Conservation (phyloP, 192 early-diverging fungal species). For the Linderina pennispora region DNA sequence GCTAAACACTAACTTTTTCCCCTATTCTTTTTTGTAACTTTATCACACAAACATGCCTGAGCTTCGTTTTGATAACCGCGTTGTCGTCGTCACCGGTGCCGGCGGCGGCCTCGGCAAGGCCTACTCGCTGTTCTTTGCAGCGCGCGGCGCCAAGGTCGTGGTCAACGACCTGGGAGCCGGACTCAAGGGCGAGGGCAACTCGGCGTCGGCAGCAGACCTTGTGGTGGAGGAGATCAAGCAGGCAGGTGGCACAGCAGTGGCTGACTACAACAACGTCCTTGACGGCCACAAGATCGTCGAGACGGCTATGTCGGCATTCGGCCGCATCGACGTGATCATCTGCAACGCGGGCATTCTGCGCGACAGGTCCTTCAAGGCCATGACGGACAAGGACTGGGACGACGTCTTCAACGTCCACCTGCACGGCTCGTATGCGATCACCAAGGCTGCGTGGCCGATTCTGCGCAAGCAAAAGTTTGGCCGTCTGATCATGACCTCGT, state of each 20-base stretch:
- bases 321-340: slow-evolving; percentile 91
- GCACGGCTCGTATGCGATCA: slow-evolving; percentile 89
- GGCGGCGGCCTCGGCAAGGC: slow-evolving; percentile 88
- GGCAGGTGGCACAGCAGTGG: slow-evolving; percentile 88
- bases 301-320: slow-evolving; percentile 92
- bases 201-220: slow-evolving; percentile 78
- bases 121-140: slow-evolving; percentile 88
- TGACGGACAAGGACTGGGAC: slow-evolving; percentile 99
- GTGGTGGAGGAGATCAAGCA: slow-evolving; percentile 90
- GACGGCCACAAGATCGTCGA: slow-evolving; percentile 98
- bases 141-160: slow-evolving; percentile 88
- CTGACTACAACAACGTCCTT: slow-evolving; percentile 96
- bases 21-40: not conserved
- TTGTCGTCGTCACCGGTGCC: slow-evolving; percentile 93
- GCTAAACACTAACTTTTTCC: not conserved
- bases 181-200: slow-evolving; percentile 69
- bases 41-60: slow-evolving; percentile 3
- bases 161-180: slow-evolving; percentile 92
- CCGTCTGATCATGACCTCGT: slow-evolving; percentile 87
- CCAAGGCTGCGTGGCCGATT: slow-evolving; percentile 94
- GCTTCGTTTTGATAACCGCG: slow-evolving; percentile 73
- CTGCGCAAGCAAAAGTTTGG: slow-evolving; percentile 96
- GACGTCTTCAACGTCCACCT: slow-evolving; percentile 89
- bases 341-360: slow-evolving; percentile 99
- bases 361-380: slow-evolving; percentile 93